Evolutionary conservation across 129 eudicot genomes (phyloP), one percentile per base, ranked within the genome.

Genomic region (Dittrichia graveolens): DNA sequence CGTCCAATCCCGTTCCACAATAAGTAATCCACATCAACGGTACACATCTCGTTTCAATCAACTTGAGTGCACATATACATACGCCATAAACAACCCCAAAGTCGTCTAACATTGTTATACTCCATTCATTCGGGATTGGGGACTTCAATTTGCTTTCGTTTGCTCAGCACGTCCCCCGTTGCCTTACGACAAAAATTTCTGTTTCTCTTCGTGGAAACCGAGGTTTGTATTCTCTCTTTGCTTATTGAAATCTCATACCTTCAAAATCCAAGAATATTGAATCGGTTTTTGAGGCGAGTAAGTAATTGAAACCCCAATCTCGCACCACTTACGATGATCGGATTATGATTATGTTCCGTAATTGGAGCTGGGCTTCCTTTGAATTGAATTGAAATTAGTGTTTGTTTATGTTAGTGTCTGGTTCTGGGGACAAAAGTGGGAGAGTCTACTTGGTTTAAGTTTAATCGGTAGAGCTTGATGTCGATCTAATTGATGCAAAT

Each of bases 101-200:
- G 52, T 55, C 75, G 76, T 70, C 58, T 34, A 14, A 35, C 72
- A 78, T 71, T 62, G 63, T 74, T 64, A 35, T 66, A 60, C 40
- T 61, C 66, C 80, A 46, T 67, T 76, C 80, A 38, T 67, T 76
- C 44, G 66, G 55, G 77, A 78, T 78, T 78, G 60, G 66, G 52
- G 42, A 42, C 14, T 61, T 24, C 72, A 78, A 78, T 49, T 50
- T 59, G 41, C 65, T 59, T 77, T 58, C 81, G 60, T 48, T 24
- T 59, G 69, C 57, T 68, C 70, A 77, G 76, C 71, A 71, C 65
- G 53, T 18, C 57, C 66, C 65, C 67, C 52, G 9, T 74, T 48
- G 63, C 70, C 47, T 24, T 74, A 62, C 72, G 72, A 64, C 54
- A 53, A 65, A 24, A 10, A 47, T 47, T 50, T 15, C 6, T 50